A percentile compares a stretch with the other conserved stretches of the same genome.
phyloP scores from a whole-genome alignment of 768 basidiomycete genomes.

The Steccherinum ochraceum region DNA sequence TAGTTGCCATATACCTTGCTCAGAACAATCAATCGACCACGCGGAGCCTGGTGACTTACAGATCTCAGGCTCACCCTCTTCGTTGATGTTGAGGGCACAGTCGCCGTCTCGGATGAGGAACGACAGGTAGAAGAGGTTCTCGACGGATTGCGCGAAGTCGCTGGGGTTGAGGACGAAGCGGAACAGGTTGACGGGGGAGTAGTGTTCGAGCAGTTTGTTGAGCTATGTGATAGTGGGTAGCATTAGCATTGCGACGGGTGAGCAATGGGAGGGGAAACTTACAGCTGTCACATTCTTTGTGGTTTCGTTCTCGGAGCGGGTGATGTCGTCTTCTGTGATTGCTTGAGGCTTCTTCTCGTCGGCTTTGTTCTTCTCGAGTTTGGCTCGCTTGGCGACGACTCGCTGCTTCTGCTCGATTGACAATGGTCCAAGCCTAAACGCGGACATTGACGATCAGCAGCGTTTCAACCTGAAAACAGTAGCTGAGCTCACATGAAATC shows the following conservation, averaged over 20 bases:
- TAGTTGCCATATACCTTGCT: not conserved
- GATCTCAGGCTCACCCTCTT: constrained; percentile 67
- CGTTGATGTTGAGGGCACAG: constrained; percentile 63
- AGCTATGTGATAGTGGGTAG: constrained; percentile 36
- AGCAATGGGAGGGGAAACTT: constrained; percentile 17
- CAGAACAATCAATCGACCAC: not conserved
- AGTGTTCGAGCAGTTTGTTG: constrained; percentile 48
- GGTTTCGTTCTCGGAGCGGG: constrained; percentile 82
- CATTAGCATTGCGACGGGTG: not conserved
- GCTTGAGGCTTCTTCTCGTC: constrained; percentile 72
- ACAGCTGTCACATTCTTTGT: constrained; percentile 79
- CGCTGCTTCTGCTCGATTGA: constrained; percentile 82
- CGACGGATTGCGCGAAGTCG: constrained; percentile 89
- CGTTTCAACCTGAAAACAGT: not conserved
- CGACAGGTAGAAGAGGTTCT: constrained; percentile 93
- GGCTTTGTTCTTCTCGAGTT: constrained; percentile 65
- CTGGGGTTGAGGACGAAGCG: constrained; percentile 84
- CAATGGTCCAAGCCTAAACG: constrained; percentile 84
- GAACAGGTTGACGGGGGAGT: constrained; percentile 68
- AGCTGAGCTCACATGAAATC: constrained; percentile 74
- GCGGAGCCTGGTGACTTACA: constrained; percentile 38
- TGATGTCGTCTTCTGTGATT: constrained; percentile 76
- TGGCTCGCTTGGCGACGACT: constrained; percentile 48
- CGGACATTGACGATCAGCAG: constrained; percentile 3
- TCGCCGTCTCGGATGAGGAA: constrained; percentile 87